A percentile compares a stretch with the other conserved stretches of the same genome.
Evolutionary conservation across 208 protist species (phyloP).

Genomic region (Sergeia podlipaevii): DNA sequence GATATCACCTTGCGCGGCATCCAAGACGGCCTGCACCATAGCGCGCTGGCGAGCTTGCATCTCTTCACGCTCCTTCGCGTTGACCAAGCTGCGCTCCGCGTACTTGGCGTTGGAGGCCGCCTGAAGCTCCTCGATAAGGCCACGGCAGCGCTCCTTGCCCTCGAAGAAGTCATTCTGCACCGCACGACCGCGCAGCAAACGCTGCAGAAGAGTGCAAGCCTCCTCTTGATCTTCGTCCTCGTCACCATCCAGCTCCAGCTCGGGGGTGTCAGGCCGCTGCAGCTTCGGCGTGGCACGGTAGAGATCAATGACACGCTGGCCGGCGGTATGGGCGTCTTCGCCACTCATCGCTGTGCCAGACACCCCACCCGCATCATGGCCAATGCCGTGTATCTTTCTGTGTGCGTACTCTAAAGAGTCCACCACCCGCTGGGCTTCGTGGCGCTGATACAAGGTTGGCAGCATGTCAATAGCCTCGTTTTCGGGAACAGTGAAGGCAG

Average conservation of each 20-base stretch:
- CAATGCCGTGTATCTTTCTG: slow-evolving; percentile 40
- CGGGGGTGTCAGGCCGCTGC: slow-evolving; percentile 88
- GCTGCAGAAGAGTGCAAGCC: slow-evolving; percentile 84
- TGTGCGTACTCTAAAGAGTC: slow-evolving; percentile 79
- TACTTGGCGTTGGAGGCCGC: slow-evolving; percentile 83
- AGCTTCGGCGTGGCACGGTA: slow-evolving; percentile 88
- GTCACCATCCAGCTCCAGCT: slow-evolving; percentile 82
- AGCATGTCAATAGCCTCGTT: slow-evolving; percentile 65
- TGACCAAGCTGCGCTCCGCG: slow-evolving; percentile 33
- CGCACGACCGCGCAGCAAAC: slow-evolving; percentile 86
- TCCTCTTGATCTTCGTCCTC: slow-evolving; percentile 80
- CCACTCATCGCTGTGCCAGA: neutral
- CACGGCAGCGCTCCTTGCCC: slow-evolving; percentile 89
- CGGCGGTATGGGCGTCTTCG: neutral
- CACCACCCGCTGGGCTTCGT: slow-evolving; percentile 75
- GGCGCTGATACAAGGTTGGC: slow-evolving; percentile 76
- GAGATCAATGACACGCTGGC: slow-evolving; percentile 66
- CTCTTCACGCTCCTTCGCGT: slow-evolving; percentile 35
- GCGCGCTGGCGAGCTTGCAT: slow-evolving; percentile 32
- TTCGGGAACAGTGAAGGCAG: slow-evolving; percentile 57
- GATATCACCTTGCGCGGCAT: slow-evolving; percentile 72
- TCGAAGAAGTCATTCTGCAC: slow-evolving; percentile 95
- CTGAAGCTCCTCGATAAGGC: slow-evolving; percentile 91
- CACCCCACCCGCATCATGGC: neutral
- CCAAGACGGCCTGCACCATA: slow-evolving; percentile 46